These are phyloP conservation scores for Betula pendula DNA, from an alignment of 306 rosid species.

Conservation along the genomic window DNA sequence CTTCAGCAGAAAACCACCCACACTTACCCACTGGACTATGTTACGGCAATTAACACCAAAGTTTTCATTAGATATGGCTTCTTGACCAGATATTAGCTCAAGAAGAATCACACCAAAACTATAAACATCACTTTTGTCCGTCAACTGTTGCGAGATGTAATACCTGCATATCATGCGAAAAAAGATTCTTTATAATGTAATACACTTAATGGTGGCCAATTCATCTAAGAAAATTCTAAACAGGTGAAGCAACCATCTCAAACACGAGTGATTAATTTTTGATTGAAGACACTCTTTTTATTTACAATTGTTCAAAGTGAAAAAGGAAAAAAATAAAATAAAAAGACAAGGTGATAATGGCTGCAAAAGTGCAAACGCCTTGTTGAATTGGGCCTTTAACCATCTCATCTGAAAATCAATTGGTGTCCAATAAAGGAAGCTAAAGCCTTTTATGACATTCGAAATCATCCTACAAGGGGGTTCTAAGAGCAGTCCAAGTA, in stretches of 20 bases:
- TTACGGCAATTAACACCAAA: constrained; percentile 91
- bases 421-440: no score
- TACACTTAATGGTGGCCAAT: constrained; percentile 1
- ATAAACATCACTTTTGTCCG: constrained; percentile 95
- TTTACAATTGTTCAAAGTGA: not conserved
- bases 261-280: not conserved
- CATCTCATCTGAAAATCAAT: no score
- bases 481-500: no score
- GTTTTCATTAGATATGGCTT: constrained; percentile 91
- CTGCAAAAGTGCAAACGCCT: no score
- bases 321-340: not conserved
- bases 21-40: constrained; percentile 96
- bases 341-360: not conserved
- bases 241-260: not conserved
- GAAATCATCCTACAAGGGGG: no score
- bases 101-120: constrained; percentile 98
- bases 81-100: constrained; percentile 96
- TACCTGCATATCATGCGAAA: constrained; percentile 53
- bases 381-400: no score
- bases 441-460: no score
- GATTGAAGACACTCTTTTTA: not conserved
- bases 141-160: constrained; percentile 92
- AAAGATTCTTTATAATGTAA: not conserved
- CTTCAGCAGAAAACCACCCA: constrained; percentile 23
- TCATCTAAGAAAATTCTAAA: not conserved